Percentiles rank a stretch among this genome's conserved stretches.
Evolutionary conservation across 1,284 basidiomycete genomes (phyloP).

Genomic region (Fomitopsis schrenkii): DNA sequence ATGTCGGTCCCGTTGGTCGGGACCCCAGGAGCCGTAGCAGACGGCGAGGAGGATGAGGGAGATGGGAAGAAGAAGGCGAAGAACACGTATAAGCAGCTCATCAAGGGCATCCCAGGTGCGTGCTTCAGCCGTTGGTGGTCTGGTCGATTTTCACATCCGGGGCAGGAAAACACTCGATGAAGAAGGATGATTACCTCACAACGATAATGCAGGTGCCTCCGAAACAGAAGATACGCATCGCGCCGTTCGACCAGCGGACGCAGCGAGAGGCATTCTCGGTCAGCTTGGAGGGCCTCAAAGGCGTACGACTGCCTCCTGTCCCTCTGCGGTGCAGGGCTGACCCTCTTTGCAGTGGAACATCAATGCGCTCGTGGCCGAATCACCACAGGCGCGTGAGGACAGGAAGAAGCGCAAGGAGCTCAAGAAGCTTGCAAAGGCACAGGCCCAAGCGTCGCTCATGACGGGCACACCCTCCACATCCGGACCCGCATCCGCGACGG

Average conservation of each 20-base stretch:
- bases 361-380: slow-evolving; percentile 57
- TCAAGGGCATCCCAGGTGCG: slow-evolving; percentile 72
- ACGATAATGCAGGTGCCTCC: slow-evolving; percentile 64
- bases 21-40: slow-evolving; percentile 39
- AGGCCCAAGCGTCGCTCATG: slow-evolving; percentile 37
- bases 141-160: background rate
- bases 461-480: slow-evolving; percentile 25
- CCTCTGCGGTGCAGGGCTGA: slow-evolving; percentile 20
- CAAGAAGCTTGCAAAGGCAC: slow-evolving; percentile 63
- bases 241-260: slow-evolving; percentile 60
- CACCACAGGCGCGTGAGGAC: slow-evolving; percentile 74
- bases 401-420: slow-evolving; percentile 76
- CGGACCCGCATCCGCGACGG: slow-evolving; percentile 22
- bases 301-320: slow-evolving; percentile 46
- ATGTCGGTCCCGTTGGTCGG: slow-evolving; percentile 25
- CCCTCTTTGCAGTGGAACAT: slow-evolving; percentile 60
- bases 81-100: slow-evolving; percentile 73
- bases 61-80: slow-evolving; percentile 73
- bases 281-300: slow-evolving; percentile 69
- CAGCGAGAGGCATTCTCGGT: slow-evolving; percentile 71
- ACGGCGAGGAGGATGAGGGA: slow-evolving; percentile 51
- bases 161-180: slow-evolving; percentile 75
- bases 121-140: slow-evolving; percentile 40
- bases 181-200: slow-evolving; percentile 72
- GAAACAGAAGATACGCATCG: slow-evolving; percentile 64